A percentile compares a stretch with the other conserved stretches of the same genome.
Evolutionary conservation across 23 red algal genomes (phyloP).

Genomic region (Cyanidiococcus yangmingshanensis): DNA sequence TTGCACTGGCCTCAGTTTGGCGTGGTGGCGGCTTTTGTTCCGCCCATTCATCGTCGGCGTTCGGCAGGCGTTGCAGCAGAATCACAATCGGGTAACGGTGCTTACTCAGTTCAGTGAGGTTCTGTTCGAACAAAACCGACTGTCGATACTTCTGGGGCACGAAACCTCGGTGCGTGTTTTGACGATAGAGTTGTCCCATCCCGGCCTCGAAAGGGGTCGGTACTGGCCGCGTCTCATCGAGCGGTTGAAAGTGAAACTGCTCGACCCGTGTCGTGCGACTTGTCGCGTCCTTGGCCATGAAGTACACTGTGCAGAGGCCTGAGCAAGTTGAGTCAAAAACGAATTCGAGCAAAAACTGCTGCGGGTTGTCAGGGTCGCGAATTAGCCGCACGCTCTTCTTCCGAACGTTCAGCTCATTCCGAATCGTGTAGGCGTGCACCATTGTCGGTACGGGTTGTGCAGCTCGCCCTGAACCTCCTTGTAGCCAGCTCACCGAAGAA

Average conservation of each 20-base stretch:
- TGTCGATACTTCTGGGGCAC: not conserved
- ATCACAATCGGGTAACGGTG: conserved; percentile 44
- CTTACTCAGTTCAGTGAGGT: not conserved
- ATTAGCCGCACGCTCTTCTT: conserved; percentile 11
- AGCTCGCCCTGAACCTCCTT: not conserved
- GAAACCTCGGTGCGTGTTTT: conserved; percentile 29
- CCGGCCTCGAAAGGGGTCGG: conserved; percentile 35
- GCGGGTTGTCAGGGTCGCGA: not conserved
- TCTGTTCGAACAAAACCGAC: conserved; percentile 18
- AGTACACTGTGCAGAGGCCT: conserved; percentile 9
- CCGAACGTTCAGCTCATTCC: conserved; percentile 10
- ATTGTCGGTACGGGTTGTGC: not conserved
- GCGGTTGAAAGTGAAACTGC: not conserved
- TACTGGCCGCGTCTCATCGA: not conserved
- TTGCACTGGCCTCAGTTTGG: not conserved
- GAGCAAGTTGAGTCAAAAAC: not conserved
- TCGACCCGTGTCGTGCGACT: not conserved
- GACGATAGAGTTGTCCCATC: conserved; percentile 42
- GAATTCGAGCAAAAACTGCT: not conserved
- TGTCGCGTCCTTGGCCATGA: not conserved
- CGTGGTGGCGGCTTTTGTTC: not conserved
- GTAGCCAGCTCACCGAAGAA: not conserved
- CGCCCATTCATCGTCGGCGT: not conserved
- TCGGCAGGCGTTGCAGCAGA: conserved; percentile 4
- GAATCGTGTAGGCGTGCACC: conserved; percentile 7